These are phyloP conservation scores for Pseudocercospora fijiensis DNA, from an alignment of 2,329 filamentous ascomycete species.

Conservation along the genomic window DNA sequence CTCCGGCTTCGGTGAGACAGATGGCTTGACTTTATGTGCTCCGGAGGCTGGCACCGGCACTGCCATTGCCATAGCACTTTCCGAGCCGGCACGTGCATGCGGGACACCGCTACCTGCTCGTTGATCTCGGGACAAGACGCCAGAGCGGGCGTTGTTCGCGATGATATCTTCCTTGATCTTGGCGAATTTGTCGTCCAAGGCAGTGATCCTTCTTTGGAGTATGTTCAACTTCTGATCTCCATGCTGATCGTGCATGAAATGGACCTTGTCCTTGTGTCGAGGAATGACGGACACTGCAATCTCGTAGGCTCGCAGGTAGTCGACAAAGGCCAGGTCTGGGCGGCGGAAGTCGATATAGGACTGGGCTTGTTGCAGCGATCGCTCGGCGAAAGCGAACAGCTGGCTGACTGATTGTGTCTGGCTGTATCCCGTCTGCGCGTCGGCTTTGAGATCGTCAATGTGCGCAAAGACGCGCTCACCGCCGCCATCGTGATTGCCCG, in stretches of 20 bases:
- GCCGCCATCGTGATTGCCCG: constrained; percentile 26
- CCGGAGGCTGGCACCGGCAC: too few relatives aligned
- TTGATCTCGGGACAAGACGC: constrained; percentile 40
- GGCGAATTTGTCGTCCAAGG: constrained; percentile 44
- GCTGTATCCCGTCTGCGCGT: constrained; percentile 40
- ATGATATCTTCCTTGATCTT: constrained; percentile 53
- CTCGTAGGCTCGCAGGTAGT: constrained; percentile 79
- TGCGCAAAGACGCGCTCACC: constrained; percentile 37
- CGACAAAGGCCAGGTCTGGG: constrained; percentile 73
- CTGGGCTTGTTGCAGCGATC: constrained; percentile 53
- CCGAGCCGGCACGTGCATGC: constrained; percentile 20
- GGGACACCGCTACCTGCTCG: neutral
- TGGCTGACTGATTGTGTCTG: constrained; percentile 30
- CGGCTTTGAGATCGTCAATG: constrained; percentile 46
- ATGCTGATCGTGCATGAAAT: constrained; percentile 51
- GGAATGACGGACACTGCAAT: constrained; percentile 76
- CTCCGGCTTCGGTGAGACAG: constrained; percentile 61
- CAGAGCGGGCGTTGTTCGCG: constrained; percentile 56
- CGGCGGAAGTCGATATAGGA: constrained; percentile 62
- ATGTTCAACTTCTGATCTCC: constrained; percentile 51
- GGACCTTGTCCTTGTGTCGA: constrained; percentile 70
- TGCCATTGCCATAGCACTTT: constrained; percentile 24
- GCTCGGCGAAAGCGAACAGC: constrained; percentile 45
- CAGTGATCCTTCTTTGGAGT: constrained; percentile 34
- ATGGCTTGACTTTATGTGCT: constrained; percentile 32